Evolutionary conservation across 1,139 yeast genomes (phyloP), one percentile per base, ranked within the genome.

Genomic region (Yamadazyma atmosphaerica): DNA sequence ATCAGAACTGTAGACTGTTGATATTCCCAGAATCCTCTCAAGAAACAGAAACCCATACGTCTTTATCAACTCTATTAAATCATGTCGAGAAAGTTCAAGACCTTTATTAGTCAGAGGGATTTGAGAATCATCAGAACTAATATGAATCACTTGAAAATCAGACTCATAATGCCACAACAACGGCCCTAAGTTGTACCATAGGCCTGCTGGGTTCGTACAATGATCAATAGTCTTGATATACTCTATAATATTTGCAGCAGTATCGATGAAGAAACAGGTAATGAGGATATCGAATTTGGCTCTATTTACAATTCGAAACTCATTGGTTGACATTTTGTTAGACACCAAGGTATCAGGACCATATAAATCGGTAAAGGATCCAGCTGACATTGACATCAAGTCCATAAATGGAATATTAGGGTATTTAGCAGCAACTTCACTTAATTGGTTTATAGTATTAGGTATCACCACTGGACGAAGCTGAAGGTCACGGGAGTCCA

Each of bases 101-200:
- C 92, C 92, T 35, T 72, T 68, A 43, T 61, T 51, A 2, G 73
- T 72, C 1, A 68, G 51, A 2, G 64, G 58, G 1, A 61, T 55
- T 2, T 47, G 45, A 2, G 67, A 71, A 19, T 64, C 65, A 12
- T 52, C 54, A 5, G 41, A 42, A 5, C n/a, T 21, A 11, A 38
- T 25, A 22, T 17, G n/a, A 10, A 21, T 13, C 23, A 44, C 41
- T 16, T 37, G 61, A 18, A 57, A 61, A 35, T 75, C 78, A 38
- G 77, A 79, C 51, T 86, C 96, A 54, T 77, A 83, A 60, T 89
- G 96, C 94, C 96, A 88, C 37, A 85, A 60, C 19, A 88, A 63
- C 0, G 96, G 96, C 0, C 96, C 97, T 51, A 83, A 78, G 57
- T 89, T 89, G 40, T 87, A 68, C 96, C 96, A 88, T 11, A 64